Evolutionary conservation across 2,329 filamentous ascomycete species (phyloP), one percentile per base, ranked within the genome.

Genomic region (Dothideomycetes sp.): DNA sequence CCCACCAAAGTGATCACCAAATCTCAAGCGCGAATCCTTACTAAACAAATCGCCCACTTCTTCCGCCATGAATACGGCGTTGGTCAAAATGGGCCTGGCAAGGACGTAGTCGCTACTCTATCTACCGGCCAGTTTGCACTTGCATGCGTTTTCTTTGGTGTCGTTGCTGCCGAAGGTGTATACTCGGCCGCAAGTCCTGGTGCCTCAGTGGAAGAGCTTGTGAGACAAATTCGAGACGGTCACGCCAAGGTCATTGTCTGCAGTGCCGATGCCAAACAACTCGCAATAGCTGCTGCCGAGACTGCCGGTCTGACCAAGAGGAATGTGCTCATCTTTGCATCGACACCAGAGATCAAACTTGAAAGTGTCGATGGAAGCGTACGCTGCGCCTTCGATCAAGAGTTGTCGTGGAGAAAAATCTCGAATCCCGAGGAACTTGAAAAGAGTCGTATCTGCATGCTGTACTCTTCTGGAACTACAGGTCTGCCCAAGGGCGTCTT

Each of bases 151-250:
- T 73, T 75, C 51, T 78, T 67, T 47, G 71, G 68, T 11, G 67
- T 76, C 38, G 63, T 80, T 32, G 75, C 71, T 3, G 73, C 74
- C 2, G 74, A 70, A 1, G 76, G 74, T 13, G 66, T 80, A 18
- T 79, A 74, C 49, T 73, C 71, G 5, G 69, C 72, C 4, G 72
- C 72, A 0, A 71, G 65, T 33, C 63, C 71, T 0, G 63, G 66
- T 0, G 68, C 64, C 4, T 75, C 73, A 0, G 59, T 65, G 0
- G 50, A 59, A 2, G 76, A 80, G 18, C 55, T 79, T 7, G 64
- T 65, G 3, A 62, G 69, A 18, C 68, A 70, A 47, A 58, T 72
- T 11, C 58, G 56, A 12, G 58, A 64, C 17, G 67, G 64, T 0
- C 55, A 57, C 4, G 64, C 59, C 8, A 65, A 59, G 7, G 45